Percentiles rank a stretch among this genome's conserved stretches.
phyloP scores from a whole-genome alignment of 83 land plant genomes.

The Larix sibirica region DNA sequence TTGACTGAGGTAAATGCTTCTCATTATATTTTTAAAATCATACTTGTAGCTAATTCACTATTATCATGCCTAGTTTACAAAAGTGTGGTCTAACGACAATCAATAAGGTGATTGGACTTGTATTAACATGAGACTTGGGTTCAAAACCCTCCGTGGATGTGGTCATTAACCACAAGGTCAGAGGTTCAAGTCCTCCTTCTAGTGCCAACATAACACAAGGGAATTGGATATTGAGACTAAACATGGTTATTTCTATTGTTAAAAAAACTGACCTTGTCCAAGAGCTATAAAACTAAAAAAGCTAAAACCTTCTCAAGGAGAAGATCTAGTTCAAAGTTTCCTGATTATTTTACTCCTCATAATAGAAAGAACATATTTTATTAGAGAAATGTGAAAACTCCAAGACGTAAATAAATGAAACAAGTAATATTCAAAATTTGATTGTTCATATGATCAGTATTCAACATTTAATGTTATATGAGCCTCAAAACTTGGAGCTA shows the following conservation, averaged over 20 bases:
- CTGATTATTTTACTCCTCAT: background rate
- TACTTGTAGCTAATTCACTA: too few species aligned
- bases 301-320: background rate
- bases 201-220: background rate
- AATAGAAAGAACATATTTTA: background rate
- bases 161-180: too few species aligned
- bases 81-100: too few species aligned
- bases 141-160: too few species aligned
- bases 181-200: too few species aligned
- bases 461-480: background rate
- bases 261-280: background rate
- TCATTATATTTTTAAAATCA: too few species aligned
- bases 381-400: background rate
- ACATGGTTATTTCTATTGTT: background rate
- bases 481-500: constrained; percentile 16
- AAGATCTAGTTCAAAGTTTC: background rate
- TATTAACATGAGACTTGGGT: too few species aligned
- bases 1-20: too few species aligned
- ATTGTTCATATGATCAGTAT: background rate
- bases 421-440: background rate
- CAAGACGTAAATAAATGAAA: background rate
- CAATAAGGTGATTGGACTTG: too few species aligned
- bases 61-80: too few species aligned
- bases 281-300: too few species aligned
- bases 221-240: background rate